A percentile compares a stretch with the other conserved stretches of the same genome.
Conservation (phyloP, 805 yeast species). For the Priceomyces carsonii region DNA sequence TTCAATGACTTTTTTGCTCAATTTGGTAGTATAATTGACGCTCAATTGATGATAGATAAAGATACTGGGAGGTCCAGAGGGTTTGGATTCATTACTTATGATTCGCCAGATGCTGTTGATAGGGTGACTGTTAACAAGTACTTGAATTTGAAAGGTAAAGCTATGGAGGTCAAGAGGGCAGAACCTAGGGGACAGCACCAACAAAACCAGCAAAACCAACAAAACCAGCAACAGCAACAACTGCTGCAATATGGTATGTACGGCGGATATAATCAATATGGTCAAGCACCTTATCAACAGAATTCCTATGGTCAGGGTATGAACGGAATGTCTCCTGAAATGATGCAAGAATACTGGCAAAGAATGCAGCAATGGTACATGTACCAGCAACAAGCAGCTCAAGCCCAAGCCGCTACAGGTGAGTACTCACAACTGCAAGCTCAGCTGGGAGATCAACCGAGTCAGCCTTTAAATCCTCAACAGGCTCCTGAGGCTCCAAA, state of each 20-base stretch:
- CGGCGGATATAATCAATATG: constrained; percentile 22
- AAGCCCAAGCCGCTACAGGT: constrained; percentile 20
- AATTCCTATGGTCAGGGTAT: constrained; percentile 23
- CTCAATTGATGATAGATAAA: constrained; percentile 95
- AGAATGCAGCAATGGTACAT: constrained; percentile 66
- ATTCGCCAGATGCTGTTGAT: constrained; percentile 92
- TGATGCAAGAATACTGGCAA: constrained; percentile 65
- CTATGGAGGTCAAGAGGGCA: constrained; percentile 82
- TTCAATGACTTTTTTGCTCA: constrained; percentile 83
- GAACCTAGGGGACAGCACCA: constrained; percentile 76
- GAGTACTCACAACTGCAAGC: constrained; percentile 18
- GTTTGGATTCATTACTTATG: constrained; percentile 94
- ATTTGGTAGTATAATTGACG: constrained; percentile 91
- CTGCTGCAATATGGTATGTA: constrained; percentile 24
- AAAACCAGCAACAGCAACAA: constrained; percentile 29
- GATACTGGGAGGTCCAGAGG: constrained; percentile 97
- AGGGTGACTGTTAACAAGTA: constrained; percentile 79
- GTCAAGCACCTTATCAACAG: constrained; percentile 16
- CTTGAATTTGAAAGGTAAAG: constrained; percentile 80
- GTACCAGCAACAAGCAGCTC: constrained; percentile 53
- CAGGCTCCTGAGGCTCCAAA: constrained; percentile 16
- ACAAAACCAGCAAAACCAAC: constrained; percentile 36
- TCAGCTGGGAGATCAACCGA: constrained; percentile 28
- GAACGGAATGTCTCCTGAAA: constrained; percentile 47
- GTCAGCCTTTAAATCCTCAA: constrained; percentile 45